Base-by-base conservation (phyloP, 768 basidiomycete genomes). In the Neoboletus magnificus region DNA sequence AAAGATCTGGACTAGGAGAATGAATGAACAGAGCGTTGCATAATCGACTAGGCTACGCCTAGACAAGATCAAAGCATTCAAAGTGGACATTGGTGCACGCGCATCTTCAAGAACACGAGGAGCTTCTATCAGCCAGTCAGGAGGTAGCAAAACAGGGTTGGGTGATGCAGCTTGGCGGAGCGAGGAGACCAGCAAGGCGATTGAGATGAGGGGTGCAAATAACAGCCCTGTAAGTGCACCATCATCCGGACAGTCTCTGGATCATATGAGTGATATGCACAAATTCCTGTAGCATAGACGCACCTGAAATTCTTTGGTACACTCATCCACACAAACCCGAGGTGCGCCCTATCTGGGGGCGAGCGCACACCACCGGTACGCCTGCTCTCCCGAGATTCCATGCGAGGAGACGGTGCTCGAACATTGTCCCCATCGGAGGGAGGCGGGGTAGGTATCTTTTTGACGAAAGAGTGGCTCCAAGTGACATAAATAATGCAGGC, bases 271-370 rank as follows among this genome's bases (percentile, higher is more conserved):
- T n/a, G 51, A 51, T 11, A 35, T 40, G 40, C 18, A 50, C 1
- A 50, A 15, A 49, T 44, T 43, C 20, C 29, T 29, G 30, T 29
- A n/a, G 42, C 35, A 32, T 41, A 48, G 39, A 64, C 74, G 40
- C 59, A 87, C 89, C 91, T 79, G 66, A 90, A 93, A 65, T 93
- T 91, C 71, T 91, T 91, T 0, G 89, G 87, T 5, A 91, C 89
- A 16, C 91, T 88, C 91, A 93, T 93, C 90, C 90, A 93, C 25
- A 93, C 79, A 65, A 84, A 89, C 33, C 85, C 84, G 53, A 84
- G 82, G 63, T 82, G 80, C 23, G 74, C 73, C 71, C 79, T 82
- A 56, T 73, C 74, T 48, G 62, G 61, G 29, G 63, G 55, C 30
- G 62, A 50, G 27, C 68, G 66, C 49, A 57, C 42, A 50, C 66